Evolutionary conservation across 192 early-diverging fungal species (phyloP).

Genomic region (Coemansia sp.): DNA sequence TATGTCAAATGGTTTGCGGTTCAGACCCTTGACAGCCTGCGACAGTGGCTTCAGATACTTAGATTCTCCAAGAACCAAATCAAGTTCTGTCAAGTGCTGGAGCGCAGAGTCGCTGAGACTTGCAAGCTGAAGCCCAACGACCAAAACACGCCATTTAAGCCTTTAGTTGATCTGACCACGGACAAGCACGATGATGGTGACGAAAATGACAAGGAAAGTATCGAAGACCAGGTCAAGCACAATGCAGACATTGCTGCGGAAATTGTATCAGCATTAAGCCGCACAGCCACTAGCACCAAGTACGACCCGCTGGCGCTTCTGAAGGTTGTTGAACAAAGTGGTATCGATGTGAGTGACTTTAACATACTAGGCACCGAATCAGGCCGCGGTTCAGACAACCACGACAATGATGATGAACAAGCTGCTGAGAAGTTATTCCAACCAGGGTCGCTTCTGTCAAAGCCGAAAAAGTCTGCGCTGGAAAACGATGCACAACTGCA

Average conservation of each 20-base stretch:
- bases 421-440: slow-evolving; percentile 20
- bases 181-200: slow-evolving; percentile 22
- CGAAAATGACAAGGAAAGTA: slow-evolving; percentile 3
- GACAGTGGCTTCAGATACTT: slow-evolving; percentile 45
- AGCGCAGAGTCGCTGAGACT: slow-evolving; percentile 36
- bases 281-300: slow-evolving; percentile 27
- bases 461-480: slow-evolving; percentile 25
- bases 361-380: slow-evolving; percentile 13
- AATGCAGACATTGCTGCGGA: slow-evolving; percentile 25
- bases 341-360: slow-evolving; percentile 49
- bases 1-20: slow-evolving; percentile 62
- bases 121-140: slow-evolving; percentile 13
- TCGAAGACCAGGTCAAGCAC: slow-evolving; percentile 13
- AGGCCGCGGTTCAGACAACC: background rate
- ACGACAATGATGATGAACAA: slow-evolving; percentile 12
- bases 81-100: slow-evolving; percentile 45
- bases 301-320: slow-evolving; percentile 40
- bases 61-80: slow-evolving; percentile 49
- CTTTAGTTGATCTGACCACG: slow-evolving; percentile 32
- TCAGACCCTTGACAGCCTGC: slow-evolving; percentile 38
- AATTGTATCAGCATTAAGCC: slow-evolving; percentile 30
- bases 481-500: slow-evolving; percentile 22
- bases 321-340: slow-evolving; percentile 26
- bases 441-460: slow-evolving; percentile 48
- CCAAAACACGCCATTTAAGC: slow-evolving; percentile 25